Evolutionary conservation across 2,329 filamentous ascomycete genomes (phyloP).

Genomic region (Alternaria triticina): DNA sequence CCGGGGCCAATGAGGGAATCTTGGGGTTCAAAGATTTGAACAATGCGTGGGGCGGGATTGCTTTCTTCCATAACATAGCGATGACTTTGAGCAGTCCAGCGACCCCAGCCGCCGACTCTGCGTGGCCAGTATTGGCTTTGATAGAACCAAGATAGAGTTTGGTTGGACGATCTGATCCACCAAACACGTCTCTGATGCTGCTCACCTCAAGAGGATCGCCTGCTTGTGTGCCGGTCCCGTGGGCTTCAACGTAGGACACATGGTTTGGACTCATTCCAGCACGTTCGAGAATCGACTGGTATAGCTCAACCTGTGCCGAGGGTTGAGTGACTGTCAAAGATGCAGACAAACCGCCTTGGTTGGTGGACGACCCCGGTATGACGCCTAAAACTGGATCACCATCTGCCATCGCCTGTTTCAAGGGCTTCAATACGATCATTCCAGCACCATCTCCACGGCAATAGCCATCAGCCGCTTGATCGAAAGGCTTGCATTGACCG

Average conservation of each 20-base stretch:
- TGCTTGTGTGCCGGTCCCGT: slow-evolving; percentile 26
- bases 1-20: slow-evolving; percentile 15
- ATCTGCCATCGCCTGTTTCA: slow-evolving; percentile 59
- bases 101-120: slow-evolving; percentile 43
- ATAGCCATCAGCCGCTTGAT: slow-evolving; percentile 57
- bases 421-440: slow-evolving; percentile 58
- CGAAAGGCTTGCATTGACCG: slow-evolving; percentile 55
- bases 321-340: slow-evolving; percentile 22
- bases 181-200: slow-evolving; percentile 15
- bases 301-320: slow-evolving; percentile 18
- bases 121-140: slow-evolving; percentile 46
- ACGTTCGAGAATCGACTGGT: slow-evolving; percentile 12
- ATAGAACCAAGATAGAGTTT: slow-evolving; percentile 36
- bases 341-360: slow-evolving; percentile 19
- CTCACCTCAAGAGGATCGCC: slow-evolving; percentile 21
- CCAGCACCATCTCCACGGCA: slow-evolving; percentile 60
- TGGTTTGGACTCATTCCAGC: slow-evolving; percentile 11
- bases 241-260: slow-evolving; percentile 21
- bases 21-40: slow-evolving; percentile 24
- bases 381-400: slow-evolving; percentile 57
- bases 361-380: slow-evolving; percentile 36
- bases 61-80: slow-evolving; percentile 19
- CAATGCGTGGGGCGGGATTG: slow-evolving; percentile 19
- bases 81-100: slow-evolving; percentile 32
- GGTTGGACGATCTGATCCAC: slow-evolving; percentile 4